Conservation (phyloP, 208 protist genomes). For the Trypanosoma lewisi region DNA sequence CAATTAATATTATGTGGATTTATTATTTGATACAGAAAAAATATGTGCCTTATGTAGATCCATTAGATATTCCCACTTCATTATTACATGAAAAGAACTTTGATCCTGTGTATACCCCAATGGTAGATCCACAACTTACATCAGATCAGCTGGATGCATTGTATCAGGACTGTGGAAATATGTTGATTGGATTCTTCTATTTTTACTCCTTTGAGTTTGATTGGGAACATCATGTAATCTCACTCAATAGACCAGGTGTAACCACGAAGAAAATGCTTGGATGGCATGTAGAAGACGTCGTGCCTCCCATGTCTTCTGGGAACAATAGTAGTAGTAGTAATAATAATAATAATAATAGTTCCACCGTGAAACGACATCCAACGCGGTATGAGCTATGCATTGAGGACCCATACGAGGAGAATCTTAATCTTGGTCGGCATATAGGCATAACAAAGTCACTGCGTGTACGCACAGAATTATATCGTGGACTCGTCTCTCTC, state of each 20-base stretch:
- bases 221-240: conserved; percentile 84
- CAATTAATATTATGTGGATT: conserved; percentile 91
- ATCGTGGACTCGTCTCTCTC: conserved; percentile 70
- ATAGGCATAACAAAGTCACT: conserved; percentile 84
- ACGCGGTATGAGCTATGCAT: conserved; percentile 85
- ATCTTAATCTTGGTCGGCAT: conserved; percentile 82
- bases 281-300: conserved; percentile 73
- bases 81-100: conserved; percentile 35
- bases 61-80: conserved; percentile 56
- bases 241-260: conserved; percentile 71
- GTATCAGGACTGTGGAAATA: conserved; percentile 55
- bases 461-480: conserved; percentile 80
- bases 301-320: conserved; percentile 10
- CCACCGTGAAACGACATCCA: conserved; percentile 24
- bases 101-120: conserved; percentile 60
- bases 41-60: conserved; percentile 77
- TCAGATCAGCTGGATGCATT: conserved; percentile 31
- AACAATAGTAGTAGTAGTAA: conserved; percentile 14
- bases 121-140: conserved; percentile 38
- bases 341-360: neutral
- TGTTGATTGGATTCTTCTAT: conserved; percentile 88
- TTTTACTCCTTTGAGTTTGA: conserved; percentile 91
- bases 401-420: conserved; percentile 90
- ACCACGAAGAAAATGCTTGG: conserved; percentile 78
- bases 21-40: conserved; percentile 87